A percentile compares a stretch with the other conserved stretches of the same genome.
Conservation (phyloP, 2,329 filamentous ascomycete species). For the Colletotrichum magnum region DNA sequence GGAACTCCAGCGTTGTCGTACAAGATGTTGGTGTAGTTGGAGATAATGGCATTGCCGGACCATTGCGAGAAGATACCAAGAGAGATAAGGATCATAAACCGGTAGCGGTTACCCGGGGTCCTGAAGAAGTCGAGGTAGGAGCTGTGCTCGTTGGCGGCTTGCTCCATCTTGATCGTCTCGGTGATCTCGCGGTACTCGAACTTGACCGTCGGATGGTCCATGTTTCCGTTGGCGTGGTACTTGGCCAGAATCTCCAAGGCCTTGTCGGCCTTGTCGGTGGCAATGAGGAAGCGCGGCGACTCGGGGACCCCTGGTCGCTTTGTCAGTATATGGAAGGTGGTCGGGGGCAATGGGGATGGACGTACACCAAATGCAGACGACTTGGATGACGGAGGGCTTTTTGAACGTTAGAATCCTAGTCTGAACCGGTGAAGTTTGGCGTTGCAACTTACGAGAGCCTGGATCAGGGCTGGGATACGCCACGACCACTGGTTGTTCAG, state of each 20-base stretch:
- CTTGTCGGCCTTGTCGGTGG: slow-evolving; percentile 54
- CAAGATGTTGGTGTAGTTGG: slow-evolving; percentile 75
- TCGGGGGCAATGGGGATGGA: not conserved
- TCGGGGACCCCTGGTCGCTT: slow-evolving; percentile 63
- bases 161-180: slow-evolving; percentile 61
- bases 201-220: slow-evolving; percentile 58
- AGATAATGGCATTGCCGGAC: slow-evolving; percentile 76
- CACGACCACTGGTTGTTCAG: slow-evolving; percentile 75
- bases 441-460: slow-evolving; percentile 56
- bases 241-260: slow-evolving; percentile 62
- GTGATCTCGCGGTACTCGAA: slow-evolving; percentile 66
- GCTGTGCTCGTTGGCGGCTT: slow-evolving; percentile 58
- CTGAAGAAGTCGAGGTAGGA: slow-evolving; percentile 73
- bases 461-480: slow-evolving; percentile 74
- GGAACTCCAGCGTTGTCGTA: slow-evolving; percentile 73
- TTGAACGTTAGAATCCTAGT: not conserved
- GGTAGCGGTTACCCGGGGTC: slow-evolving; percentile 75
- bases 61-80: slow-evolving; percentile 78
- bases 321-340: not conserved
- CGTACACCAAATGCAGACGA: slow-evolving; percentile 71
- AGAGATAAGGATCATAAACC: slow-evolving; percentile 72
- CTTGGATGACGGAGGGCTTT: slow-evolving; percentile 70
- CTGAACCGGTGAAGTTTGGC: not conserved
- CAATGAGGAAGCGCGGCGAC: slow-evolving; percentile 57
- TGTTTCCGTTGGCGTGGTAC: slow-evolving; percentile 64